These are phyloP conservation scores for Pistacia integerrima DNA, from an alignment of 345 rosid species.

Conservation along the genomic window DNA sequence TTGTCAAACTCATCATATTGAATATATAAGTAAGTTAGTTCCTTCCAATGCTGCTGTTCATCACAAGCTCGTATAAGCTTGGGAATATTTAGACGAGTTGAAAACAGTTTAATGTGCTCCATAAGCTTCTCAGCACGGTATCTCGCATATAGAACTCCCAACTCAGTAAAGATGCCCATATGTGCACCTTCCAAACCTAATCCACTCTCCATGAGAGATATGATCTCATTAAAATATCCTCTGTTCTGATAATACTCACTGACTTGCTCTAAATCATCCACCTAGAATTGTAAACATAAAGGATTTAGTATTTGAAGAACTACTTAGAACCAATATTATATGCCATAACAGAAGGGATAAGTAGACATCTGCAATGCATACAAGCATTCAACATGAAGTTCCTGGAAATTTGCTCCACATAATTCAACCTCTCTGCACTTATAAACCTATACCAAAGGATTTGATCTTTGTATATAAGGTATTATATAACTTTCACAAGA, in stretches of 20 bases:
- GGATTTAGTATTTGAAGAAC: too few relatives aligned
- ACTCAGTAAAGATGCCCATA: constrained; percentile 98
- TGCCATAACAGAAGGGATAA: too few relatives aligned
- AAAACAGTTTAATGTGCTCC: constrained; percentile 96
- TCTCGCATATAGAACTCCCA: constrained; percentile 98
- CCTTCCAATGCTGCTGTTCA: constrained; percentile 98
- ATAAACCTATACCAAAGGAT: too few relatives aligned
- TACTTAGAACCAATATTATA: too few relatives aligned
- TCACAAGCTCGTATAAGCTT: constrained; percentile 98
- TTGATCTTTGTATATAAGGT: too few relatives aligned
- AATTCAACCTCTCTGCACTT: too few relatives aligned
- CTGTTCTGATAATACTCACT: constrained; percentile 96
- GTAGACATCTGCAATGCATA: too few relatives aligned
- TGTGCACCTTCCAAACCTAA: constrained; percentile 96
- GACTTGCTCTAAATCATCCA: constrained; percentile 96
- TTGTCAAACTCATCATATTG: constrained; percentile 96
- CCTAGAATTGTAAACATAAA: constrained; percentile 40
- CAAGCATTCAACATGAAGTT: too few relatives aligned
- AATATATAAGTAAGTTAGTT: constrained; percentile 86
- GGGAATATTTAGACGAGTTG: constrained; percentile 96
- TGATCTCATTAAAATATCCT: constrained; percentile 93
- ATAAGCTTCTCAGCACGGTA: constrained; percentile 92
- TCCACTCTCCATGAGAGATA: constrained; percentile 99
- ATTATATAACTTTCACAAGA: too few relatives aligned
- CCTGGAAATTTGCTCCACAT: too few relatives aligned